phyloP scores from a whole-genome alignment of 805 yeast species.

The Kodamaea fukazawae region DNA sequence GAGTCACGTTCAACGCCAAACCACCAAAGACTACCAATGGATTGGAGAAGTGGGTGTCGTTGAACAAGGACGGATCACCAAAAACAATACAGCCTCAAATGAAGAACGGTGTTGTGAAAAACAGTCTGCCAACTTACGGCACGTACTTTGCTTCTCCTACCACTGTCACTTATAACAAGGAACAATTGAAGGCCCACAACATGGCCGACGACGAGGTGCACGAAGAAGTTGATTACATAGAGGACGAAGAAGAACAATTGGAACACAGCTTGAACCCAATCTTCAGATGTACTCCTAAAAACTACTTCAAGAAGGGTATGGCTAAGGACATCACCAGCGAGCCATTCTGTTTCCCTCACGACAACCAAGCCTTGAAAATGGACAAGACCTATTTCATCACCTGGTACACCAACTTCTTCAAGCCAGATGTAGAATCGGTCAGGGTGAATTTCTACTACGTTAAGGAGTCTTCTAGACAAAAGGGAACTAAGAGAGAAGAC shows the following conservation, averaged over 20 bases:
- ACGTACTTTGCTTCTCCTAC: slow-evolving; percentile 75
- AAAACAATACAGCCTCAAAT: slow-evolving; percentile 74
- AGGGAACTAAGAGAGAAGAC: slow-evolving; percentile 50
- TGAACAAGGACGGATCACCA: slow-evolving; percentile 75
- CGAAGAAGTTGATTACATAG: slow-evolving; percentile 50
- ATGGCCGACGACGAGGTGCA: slow-evolving; percentile 59
- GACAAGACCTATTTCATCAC: slow-evolving; percentile 72
- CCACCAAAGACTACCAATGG: slow-evolving; percentile 71
- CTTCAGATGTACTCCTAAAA: slow-evolving; percentile 80
- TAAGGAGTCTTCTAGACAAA: slow-evolving; percentile 51
- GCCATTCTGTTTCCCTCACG: slow-evolving; percentile 86
- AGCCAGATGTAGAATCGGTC: slow-evolving; percentile 54
- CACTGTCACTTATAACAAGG: slow-evolving; percentile 54
- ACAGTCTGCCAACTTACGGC: slow-evolving; percentile 67
- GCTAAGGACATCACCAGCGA: slow-evolving; percentile 56
- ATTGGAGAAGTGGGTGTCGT: slow-evolving; percentile 76
- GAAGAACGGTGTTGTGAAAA: slow-evolving; percentile 67
- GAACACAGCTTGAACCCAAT: slow-evolving; percentile 73
- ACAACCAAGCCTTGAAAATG: slow-evolving; percentile 51
- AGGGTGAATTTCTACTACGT: slow-evolving; percentile 65
- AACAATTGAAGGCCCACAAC: slow-evolving; percentile 69
- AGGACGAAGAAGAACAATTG: slow-evolving; percentile 63
- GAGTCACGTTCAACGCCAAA: slow-evolving; percentile 62
- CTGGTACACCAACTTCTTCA: slow-evolving; percentile 73
- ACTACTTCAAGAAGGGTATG: slow-evolving; percentile 61